These are phyloP conservation scores for Coniochaeta prunicola DNA, from an alignment of 2,329 filamentous ascomycete species.

Conservation along the genomic window DNA sequence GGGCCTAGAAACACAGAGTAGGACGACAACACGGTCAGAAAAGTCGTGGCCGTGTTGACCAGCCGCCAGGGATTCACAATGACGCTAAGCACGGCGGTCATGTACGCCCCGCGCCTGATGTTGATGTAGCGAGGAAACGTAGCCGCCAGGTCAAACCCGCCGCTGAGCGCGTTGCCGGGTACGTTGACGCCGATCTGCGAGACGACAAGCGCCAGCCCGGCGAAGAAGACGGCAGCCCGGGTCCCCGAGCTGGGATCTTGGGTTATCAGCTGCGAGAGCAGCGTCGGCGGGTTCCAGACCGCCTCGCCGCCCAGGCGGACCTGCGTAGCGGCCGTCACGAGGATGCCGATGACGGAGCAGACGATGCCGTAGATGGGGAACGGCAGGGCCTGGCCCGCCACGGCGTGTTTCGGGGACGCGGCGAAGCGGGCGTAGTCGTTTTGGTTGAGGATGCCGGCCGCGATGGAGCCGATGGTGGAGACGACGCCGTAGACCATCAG, in stretches of 20 bases:
- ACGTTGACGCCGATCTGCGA: conserved; percentile 2
- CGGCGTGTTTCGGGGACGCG: conserved; percentile 21
- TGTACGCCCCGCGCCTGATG: conserved; percentile 28
- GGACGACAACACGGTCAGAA: conserved; percentile 26
- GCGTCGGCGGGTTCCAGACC: conserved; percentile 29
- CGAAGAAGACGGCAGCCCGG: conserved; percentile 29
- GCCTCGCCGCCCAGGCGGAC: conserved; percentile 24
- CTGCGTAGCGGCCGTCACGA: conserved; percentile 32
- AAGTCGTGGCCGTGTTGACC: conserved; percentile 27
- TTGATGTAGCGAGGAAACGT: conserved; percentile 29
- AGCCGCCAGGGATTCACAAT: conserved; percentile 30
- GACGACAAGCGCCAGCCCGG: conserved; percentile 19
- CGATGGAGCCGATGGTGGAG: conserved; percentile 28
- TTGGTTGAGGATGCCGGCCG: conserved; percentile 29
- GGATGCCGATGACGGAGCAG: conserved; percentile 29
- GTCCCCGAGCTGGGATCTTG: conserved; percentile 23
- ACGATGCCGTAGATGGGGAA: conserved; percentile 24
- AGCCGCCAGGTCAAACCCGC: conserved; percentile 30
- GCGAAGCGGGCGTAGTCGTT: conserved; percentile 30
- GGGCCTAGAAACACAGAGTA: conserved; percentile 30
- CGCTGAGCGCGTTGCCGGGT: not conserved
- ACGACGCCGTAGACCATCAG: conserved; percentile 28
- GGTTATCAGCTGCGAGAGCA: conserved; percentile 24
- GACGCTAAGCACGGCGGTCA: conserved; percentile 26
- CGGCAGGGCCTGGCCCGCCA: conserved; percentile 27